Percentiles rank a stretch among this genome's conserved stretches.
Evolutionary conservation across 352 stramenopile species (phyloP).

Genomic region (Phytopythium mirpurense): DNA sequence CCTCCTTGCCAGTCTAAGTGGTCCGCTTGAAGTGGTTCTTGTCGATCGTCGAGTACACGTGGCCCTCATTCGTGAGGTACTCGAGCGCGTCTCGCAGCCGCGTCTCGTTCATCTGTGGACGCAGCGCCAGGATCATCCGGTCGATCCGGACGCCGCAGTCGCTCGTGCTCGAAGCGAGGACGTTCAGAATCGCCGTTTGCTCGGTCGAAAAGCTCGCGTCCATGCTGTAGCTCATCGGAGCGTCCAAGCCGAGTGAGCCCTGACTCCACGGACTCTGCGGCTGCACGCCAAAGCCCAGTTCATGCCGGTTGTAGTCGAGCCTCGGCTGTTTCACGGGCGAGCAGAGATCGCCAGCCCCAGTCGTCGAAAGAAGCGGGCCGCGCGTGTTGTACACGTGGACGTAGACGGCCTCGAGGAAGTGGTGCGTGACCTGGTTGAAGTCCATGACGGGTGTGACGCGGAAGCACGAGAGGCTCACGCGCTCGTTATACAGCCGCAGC

Average conservation of each 20-base stretch:
- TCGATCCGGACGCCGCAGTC: conserved; percentile 79
- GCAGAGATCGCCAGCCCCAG: conserved; percentile 14
- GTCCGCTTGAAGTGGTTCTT: conserved; percentile 90
- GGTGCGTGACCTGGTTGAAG: conserved; percentile 95
- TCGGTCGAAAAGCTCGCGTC: conserved; percentile 75
- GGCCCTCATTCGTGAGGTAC: conserved; percentile 83
- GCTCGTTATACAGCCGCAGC: conserved; percentile 89
- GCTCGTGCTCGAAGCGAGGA: conserved; percentile 60
- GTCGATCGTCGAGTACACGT: conserved; percentile 91
- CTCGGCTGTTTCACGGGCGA: conserved; percentile 31
- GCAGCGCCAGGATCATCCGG: conserved; percentile 69
- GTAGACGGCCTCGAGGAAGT: conserved; percentile 95
- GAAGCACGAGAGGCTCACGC: conserved; percentile 85
- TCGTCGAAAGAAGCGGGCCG: too few relatives aligned
- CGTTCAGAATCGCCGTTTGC: conserved; percentile 76
- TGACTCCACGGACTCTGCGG: conserved; percentile 25
- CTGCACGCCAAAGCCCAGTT: conserved; percentile 13
- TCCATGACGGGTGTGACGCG: conserved; percentile 79
- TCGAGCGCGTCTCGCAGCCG: conserved; percentile 67
- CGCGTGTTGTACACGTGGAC: conserved; percentile 85
- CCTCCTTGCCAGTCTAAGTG: conserved; percentile 32
- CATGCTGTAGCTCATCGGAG: conserved; percentile 57
- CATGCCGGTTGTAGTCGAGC: conserved; percentile 20
- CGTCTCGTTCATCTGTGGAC: conserved; percentile 56
- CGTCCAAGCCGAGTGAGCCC: conserved; percentile 7